A percentile compares a stretch with the other conserved stretches of the same genome.
Conservation (phyloP, 495 filamentous ascomycete species). For the Aspergillus taichungensis region DNA sequence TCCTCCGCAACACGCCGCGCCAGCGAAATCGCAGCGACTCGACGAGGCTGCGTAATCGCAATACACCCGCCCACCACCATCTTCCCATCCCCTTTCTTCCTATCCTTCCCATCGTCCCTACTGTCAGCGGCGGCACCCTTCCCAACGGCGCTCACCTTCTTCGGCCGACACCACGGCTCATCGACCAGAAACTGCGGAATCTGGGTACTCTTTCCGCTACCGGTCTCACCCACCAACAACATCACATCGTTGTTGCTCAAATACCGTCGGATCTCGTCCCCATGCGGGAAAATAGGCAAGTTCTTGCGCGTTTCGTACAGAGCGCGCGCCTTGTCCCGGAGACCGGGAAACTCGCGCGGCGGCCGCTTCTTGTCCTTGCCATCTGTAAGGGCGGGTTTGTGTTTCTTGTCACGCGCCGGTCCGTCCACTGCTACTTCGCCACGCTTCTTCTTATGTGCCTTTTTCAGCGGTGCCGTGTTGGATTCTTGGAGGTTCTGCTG, state of each 20-base stretch:
- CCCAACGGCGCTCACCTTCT: slow-evolving; percentile 37
- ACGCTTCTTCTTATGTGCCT: slow-evolving; percentile 7
- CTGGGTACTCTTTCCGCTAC: slow-evolving; percentile 95
- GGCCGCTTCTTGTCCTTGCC: slow-evolving; percentile 2
- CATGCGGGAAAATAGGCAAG: slow-evolving; percentile 74
- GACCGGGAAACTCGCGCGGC: slow-evolving; percentile 20
- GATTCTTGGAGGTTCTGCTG: background rate
- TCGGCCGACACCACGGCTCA: slow-evolving; percentile 67
- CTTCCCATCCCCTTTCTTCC: slow-evolving; percentile 25
- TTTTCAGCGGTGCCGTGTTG: slow-evolving; percentile 4
- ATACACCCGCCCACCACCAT: slow-evolving; percentile 72
- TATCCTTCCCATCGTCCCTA: too few species aligned
- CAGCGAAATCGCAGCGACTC: slow-evolving; percentile 90
- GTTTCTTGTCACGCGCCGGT: background rate
- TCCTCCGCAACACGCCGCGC: slow-evolving; percentile 84
- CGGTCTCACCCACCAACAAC: slow-evolving; percentile 86
- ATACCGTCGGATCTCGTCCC: slow-evolving; percentile 55
- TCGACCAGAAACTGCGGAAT: slow-evolving; percentile 81
- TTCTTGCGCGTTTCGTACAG: slow-evolving; percentile 48
- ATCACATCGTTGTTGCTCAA: slow-evolving; percentile 67
- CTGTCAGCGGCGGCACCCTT: slow-evolving; percentile 18
- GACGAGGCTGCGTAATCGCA: slow-evolving; percentile 87
- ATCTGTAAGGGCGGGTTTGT: background rate
- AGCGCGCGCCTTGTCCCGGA: slow-evolving; percentile 37
- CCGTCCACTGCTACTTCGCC: background rate